Evolutionary conservation across 177 flowering plant genomes (phyloP).

Genomic region (Tripterygium wilfordii): DNA sequence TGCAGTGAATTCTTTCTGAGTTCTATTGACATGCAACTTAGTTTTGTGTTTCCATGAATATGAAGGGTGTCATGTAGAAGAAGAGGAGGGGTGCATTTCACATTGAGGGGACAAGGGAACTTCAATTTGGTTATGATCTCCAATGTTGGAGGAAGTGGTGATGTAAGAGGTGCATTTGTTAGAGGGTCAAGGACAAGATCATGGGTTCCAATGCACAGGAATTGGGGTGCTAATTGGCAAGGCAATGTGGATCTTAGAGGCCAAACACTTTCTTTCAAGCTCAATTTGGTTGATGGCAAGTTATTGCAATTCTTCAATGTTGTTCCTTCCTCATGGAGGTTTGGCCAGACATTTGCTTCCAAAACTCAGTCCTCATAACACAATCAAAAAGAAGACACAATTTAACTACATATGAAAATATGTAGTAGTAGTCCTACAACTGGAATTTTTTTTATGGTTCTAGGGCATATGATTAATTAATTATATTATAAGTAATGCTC

Average conservation of each 20-base stretch:
- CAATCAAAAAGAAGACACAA: neutral
- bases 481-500: neutral
- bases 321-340: constrained; percentile 62
- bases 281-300: constrained; percentile 48
- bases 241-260: constrained; percentile 34
- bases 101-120: constrained; percentile 58
- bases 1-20: neutral
- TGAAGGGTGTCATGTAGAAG: constrained; percentile 62
- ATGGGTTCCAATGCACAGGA: constrained; percentile 66
- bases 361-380: constrained; percentile 32
- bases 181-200: constrained; percentile 34
- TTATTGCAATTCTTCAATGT: constrained; percentile 40
- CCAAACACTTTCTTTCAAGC: constrained; percentile 54
- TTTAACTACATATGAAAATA: neutral
- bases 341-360: constrained; percentile 70
- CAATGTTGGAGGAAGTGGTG: constrained; percentile 74
- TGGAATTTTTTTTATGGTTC: neutral
- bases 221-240: constrained; percentile 92
- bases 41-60: neutral
- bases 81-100: constrained; percentile 72
- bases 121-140: constrained; percentile 71
- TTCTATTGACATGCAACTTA: neutral
- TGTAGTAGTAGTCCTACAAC: neutral
- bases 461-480: neutral
- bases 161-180: constrained; percentile 52